Evolutionary conservation across 2,329 filamentous ascomycete genomes (phyloP).

Genomic region (Aureobasidium sp.): DNA sequence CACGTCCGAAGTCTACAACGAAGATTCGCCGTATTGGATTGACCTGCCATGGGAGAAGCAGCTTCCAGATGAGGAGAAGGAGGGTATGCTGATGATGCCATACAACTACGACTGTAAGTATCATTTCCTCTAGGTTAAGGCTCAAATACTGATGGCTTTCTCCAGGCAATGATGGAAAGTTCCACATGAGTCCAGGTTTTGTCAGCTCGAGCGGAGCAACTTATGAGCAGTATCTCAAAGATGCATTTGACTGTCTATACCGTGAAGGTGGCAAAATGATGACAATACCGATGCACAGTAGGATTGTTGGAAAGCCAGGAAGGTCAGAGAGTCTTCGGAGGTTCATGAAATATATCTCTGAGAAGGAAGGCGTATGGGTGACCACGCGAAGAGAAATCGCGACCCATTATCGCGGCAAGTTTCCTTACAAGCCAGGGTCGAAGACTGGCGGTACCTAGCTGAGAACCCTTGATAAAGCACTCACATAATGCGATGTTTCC

Average conservation of each 20-base stretch:
- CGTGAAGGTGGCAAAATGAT: constrained; percentile 35
- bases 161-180: constrained; percentile 33
- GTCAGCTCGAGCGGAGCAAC: constrained; percentile 29
- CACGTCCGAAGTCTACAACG: constrained; percentile 44
- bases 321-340: constrained; percentile 31
- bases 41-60: constrained; percentile 42
- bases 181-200: constrained; percentile 36
- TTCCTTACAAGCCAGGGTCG: constrained; percentile 26
- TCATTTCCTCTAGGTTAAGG: background rate
- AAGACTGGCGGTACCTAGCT: background rate
- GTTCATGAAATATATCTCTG: constrained; percentile 31
- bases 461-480: background rate
- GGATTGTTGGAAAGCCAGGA: constrained; percentile 34
- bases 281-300: constrained; percentile 33
- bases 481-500: too few species aligned
- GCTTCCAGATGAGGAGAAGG: constrained; percentile 28
- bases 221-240: constrained; percentile 34
- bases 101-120: constrained; percentile 39
- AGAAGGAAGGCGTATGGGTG: constrained; percentile 36
- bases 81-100: constrained; percentile 46
- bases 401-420: constrained; percentile 30
- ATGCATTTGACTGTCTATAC: constrained; percentile 33
- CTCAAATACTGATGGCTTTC: background rate
- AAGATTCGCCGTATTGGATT: constrained; percentile 48
- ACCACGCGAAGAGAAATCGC: constrained; percentile 36